These are phyloP conservation scores for Xylariaceae sp. DNA, from an alignment of 2,329 filamentous ascomycete species.

Conservation along the genomic window DNA sequence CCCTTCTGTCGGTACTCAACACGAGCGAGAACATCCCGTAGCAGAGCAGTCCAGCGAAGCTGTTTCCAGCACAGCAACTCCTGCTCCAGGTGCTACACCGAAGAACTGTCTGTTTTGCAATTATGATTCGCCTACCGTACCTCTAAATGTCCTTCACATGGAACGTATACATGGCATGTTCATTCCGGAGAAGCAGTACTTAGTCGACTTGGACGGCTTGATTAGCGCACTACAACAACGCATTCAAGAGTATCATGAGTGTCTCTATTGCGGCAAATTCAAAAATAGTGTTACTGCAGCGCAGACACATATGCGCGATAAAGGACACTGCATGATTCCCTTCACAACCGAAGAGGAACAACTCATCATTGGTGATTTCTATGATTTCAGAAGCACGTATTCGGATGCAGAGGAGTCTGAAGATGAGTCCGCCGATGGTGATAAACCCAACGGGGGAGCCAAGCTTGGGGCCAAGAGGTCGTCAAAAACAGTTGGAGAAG, in stretches of 20 bases:
- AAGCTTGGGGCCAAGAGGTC: slow-evolving; percentile 71
- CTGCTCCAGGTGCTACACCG: slow-evolving; percentile 52
- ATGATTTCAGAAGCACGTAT: slow-evolving; percentile 96
- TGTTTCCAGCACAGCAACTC: slow-evolving; percentile 52
- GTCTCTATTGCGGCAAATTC: slow-evolving; percentile 84
- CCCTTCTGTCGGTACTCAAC: slow-evolving; percentile 48
- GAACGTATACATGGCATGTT: slow-evolving; percentile 93
- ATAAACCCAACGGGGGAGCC: slow-evolving; percentile 63
- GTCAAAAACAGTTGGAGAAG: slow-evolving; percentile 57
- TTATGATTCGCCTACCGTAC: slow-evolving; percentile 75
- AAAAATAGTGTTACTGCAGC: slow-evolving; percentile 80
- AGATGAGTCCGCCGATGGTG: slow-evolving; percentile 57
- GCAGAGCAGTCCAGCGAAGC: slow-evolving; percentile 48
- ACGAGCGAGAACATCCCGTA: slow-evolving; percentile 55
- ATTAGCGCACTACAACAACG: slow-evolving; percentile 80
- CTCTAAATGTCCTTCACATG: slow-evolving; percentile 89
- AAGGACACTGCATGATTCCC: slow-evolving; percentile 95
- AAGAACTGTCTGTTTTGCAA: slow-evolving; percentile 89
- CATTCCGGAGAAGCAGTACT: slow-evolving; percentile 85
- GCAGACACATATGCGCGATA: slow-evolving; percentile 97
- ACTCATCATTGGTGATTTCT: slow-evolving; percentile 93
- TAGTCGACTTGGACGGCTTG: slow-evolving; percentile 83
- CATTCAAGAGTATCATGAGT: slow-evolving; percentile 81
- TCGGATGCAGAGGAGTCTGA: slow-evolving; percentile 77
- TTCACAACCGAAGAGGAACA: slow-evolving; percentile 89